Evolutionary conservation across 1,139 yeast genomes (phyloP), one percentile per base, ranked within the genome.

Genomic region (Kodamaea suecica): DNA sequence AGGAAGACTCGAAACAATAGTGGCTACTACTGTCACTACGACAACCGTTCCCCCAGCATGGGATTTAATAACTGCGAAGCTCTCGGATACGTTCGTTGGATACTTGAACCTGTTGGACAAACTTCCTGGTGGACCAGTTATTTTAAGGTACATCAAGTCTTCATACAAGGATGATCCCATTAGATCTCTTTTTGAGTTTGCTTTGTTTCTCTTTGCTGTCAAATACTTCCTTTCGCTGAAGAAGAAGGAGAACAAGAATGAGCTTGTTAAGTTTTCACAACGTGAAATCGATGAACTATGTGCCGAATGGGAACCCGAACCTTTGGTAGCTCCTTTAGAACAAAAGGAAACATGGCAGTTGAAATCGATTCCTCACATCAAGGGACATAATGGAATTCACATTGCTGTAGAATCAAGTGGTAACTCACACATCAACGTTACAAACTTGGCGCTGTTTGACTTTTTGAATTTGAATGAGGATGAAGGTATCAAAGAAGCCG

Each of bases 141-240:
- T 87, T 13, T 66, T 85, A 33, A 71, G 90, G 40, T 92, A 92
- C 59, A 81, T 92, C 51, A 76, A 74, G 47, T 81, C 88, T n/a
- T 87, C 97, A 3, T 90, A 90, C 57, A 90, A 87, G 56, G 78
- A 92, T 61, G 99, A 92, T 59, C 99, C 99, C 1, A 73, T 87
- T 40, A 76, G 98, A 49, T 85, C 97, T 2, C 55, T 87, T 11
- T 72, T 92, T 41, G 99, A 92, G 61, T 63, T 85, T 35, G 71
- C 81, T 13, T 69, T 92, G 46, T 76, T 88, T 33, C 55, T 88
- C n/a, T 85, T 90, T 60, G 97, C 96, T 5, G 66, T 88, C 39
- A 74, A 84, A 45, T 92, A 92, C 63, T 88, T 90, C 52, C 66
- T 90, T 37, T 75, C 94, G 13, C 78, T 92, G 21, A 86, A 86